These are phyloP conservation scores for Myriosclerotinia curreyana DNA, from an alignment of 2,329 filamentous ascomycete genomes.

Conservation along the genomic window DNA sequence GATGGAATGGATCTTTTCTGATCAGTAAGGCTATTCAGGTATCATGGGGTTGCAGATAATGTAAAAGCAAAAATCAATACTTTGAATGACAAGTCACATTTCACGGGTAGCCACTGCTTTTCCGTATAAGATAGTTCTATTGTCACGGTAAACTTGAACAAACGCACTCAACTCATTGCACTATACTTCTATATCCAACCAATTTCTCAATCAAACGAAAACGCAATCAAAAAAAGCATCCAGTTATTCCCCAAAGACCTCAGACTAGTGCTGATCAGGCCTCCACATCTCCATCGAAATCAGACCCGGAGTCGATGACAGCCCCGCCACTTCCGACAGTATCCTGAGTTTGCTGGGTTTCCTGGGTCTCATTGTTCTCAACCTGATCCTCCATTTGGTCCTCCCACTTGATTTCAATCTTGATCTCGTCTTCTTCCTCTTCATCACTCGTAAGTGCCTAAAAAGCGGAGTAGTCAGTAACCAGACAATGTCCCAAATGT, in stretches of 20 bases:
- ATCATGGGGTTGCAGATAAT: neutral
- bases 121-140: neutral
- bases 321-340: neutral
- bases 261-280: neutral
- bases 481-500: neutral
- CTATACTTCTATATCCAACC: neutral
- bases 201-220: neutral
- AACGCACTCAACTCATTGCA: neutral
- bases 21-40: conserved; percentile 10
- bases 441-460: neutral
- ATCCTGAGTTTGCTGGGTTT: neutral
- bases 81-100: neutral
- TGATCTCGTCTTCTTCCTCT: neutral
- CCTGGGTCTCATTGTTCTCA: neutral
- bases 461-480: neutral
- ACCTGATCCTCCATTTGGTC: neutral
- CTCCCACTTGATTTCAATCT: neutral
- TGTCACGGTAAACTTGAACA: neutral
- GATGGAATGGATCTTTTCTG: neutral
- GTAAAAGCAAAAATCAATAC: neutral
- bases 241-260: neutral
- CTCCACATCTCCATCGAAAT: neutral
- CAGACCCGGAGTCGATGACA: neutral
- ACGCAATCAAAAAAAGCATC: neutral
- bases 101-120: conserved; percentile 1